Evolutionary conservation across 2,329 filamentous ascomycete genomes (phyloP).

Genomic region (Boeremia exigua): DNA sequence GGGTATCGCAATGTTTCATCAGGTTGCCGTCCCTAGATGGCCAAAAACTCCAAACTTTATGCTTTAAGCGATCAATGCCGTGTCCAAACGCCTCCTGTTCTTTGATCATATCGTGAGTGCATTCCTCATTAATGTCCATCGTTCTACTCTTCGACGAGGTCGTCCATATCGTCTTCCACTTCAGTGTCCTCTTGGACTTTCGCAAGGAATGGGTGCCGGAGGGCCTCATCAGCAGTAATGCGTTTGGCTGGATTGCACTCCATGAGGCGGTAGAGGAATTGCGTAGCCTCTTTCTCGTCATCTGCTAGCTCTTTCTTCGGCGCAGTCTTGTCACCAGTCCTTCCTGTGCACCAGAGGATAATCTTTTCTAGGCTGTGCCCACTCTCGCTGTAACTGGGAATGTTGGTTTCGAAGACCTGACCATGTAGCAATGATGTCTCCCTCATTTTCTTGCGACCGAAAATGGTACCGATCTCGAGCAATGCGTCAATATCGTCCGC

Average conservation of each 20-base stretch:
- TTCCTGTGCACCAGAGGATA: constrained; percentile 90
- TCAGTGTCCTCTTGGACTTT: constrained; percentile 39
- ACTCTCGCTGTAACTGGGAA: constrained; percentile 84
- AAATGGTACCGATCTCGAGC: constrained; percentile 96
- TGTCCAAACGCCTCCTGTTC: constrained; percentile 32
- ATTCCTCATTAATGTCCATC: constrained; percentile 19
- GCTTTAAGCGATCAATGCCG: constrained; percentile 18
- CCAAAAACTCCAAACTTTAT: constrained; percentile 39
- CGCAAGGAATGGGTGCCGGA: constrained; percentile 72
- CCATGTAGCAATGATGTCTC: constrained; percentile 83
- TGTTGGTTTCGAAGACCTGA: constrained; percentile 88
- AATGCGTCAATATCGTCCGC: constrained; percentile 97
- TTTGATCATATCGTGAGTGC: constrained; percentile 27
- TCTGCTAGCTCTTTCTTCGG: constrained; percentile 60
- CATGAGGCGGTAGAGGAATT: constrained; percentile 74
- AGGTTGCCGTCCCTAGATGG: constrained; percentile 23
- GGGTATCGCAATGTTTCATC: constrained; percentile 42
- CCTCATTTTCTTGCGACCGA: constrained; percentile 85
- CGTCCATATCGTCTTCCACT: constrained; percentile 44
- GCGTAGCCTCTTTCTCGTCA: constrained; percentile 75
- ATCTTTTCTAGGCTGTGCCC: constrained; percentile 93
- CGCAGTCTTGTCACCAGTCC: constrained; percentile 62
- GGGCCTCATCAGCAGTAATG: constrained; percentile 76
- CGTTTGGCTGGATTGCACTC: constrained; percentile 76
- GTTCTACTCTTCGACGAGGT: constrained; percentile 32